Conservation (phyloP, 2,329 filamentous ascomycete genomes). For the Penicillium nordicum region DNA sequence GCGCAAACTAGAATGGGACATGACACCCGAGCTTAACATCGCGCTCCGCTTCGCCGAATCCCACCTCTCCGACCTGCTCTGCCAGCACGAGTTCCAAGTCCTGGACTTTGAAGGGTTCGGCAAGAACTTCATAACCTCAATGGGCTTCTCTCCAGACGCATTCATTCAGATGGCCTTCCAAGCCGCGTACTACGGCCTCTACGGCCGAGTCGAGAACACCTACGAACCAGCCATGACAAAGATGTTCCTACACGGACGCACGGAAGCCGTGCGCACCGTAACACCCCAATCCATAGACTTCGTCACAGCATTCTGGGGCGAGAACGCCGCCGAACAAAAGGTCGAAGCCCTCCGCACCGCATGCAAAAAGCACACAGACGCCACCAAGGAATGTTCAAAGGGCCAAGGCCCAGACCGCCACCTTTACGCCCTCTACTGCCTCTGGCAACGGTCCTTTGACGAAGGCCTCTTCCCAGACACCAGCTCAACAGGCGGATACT, state of each 20-base stretch:
- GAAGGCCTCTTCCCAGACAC: conserved; percentile 55
- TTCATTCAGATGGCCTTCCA: conserved; percentile 99
- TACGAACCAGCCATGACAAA: conserved; percentile 99
- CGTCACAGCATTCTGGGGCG: conserved; percentile 90
- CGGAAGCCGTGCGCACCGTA: conserved; percentile 86
- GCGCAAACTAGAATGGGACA: conserved; percentile 96
- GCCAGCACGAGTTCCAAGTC: conserved; percentile 93
- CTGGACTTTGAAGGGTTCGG: conserved; percentile 86
- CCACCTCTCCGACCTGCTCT: conserved; percentile 85
- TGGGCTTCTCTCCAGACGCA: conserved; percentile 94
- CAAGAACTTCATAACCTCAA: conserved; percentile 95
- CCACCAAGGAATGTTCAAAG: conserved; percentile 81
- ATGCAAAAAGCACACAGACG: conserved; percentile 74
- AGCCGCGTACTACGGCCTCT: conserved; percentile 94
- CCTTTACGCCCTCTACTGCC: conserved; percentile 86
- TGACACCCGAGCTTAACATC: conserved; percentile 85
- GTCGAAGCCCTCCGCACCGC: conserved; percentile 80
- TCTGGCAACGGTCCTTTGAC: conserved; percentile 88
- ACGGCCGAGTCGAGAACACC: conserved; percentile 87
- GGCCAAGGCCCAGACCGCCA: conserved; percentile 90
- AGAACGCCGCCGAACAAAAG: conserved; percentile 77
- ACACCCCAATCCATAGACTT: conserved; percentile 82
- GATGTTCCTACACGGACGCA: conserved; percentile 84
- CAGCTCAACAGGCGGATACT: conserved; percentile 62
- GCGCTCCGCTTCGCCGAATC: conserved; percentile 95